Conservation (phyloP, 495 filamentous ascomycete genomes). For the Neurospora sp. region DNA sequence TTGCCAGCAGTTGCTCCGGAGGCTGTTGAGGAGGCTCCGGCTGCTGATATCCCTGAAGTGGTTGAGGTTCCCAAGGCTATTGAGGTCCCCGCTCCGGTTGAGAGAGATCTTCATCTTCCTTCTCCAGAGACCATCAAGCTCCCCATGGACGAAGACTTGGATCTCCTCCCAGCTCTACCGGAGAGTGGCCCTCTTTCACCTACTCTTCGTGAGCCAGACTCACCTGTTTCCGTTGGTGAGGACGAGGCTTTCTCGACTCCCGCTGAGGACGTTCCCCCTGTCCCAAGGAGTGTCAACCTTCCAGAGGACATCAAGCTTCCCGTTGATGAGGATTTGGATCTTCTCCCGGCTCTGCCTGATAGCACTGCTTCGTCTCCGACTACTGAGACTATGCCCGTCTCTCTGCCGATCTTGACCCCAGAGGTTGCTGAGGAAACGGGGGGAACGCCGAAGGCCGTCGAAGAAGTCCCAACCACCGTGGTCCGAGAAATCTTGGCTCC, state of each 20-base stretch:
- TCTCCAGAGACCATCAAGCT: not conserved
- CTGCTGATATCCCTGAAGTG: not conserved
- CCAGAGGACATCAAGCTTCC: not conserved
- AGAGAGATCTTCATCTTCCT: not conserved
- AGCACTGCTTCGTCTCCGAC: not conserved
- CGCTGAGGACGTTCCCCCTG: not conserved
- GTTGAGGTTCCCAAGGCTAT: not conserved
- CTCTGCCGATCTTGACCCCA: not conserved
- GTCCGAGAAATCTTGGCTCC: not conserved
- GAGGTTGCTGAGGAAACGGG: not conserved
- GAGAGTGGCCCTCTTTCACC: not conserved
- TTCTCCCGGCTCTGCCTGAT: not conserved
- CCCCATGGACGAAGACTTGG: not conserved
- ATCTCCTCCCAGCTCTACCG: not conserved
- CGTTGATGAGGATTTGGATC: not conserved
- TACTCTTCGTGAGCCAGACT: not conserved
- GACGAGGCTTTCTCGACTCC: not conserved
- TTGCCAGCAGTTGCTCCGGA: not conserved
- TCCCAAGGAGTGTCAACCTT: not conserved
- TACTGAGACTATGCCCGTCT: constrained; percentile 5
- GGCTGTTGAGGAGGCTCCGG: not conserved
- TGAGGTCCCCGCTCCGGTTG: not conserved
- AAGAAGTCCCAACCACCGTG: not conserved
- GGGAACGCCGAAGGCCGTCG: not conserved
- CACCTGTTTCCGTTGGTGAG: not conserved